Conservation (phyloP, 2,329 filamentous ascomycete species). For the Pseudogymnoascus sp. region DNA sequence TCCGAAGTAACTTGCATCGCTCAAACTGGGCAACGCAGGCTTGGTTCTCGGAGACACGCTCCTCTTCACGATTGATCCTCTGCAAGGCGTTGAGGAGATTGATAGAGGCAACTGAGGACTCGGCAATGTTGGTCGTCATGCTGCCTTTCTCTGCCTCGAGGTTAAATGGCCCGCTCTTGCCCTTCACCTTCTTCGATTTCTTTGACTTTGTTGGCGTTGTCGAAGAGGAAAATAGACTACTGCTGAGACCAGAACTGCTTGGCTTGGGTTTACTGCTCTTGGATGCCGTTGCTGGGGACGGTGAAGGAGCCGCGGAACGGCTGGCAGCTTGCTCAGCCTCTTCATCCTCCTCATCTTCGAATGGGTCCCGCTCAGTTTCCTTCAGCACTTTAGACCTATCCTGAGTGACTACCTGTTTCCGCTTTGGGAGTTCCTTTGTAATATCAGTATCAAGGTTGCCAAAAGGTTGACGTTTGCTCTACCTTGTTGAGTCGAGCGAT, state of each 20-base stretch:
- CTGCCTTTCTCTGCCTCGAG: constrained; percentile 79
- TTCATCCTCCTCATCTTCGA: constrained; percentile 58
- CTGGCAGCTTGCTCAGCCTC: constrained; percentile 31
- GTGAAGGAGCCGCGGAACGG: constrained; percentile 11
- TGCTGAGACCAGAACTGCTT: neutral
- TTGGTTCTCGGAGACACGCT: constrained; percentile 79
- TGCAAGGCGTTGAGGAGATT: constrained; percentile 83
- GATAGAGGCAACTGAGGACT: constrained; percentile 81
- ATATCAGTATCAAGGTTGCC: constrained; percentile 15
- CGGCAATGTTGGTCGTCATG: constrained; percentile 83
- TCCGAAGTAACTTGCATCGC: constrained; percentile 73
- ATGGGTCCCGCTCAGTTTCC: constrained; percentile 68
- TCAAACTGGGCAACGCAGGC: constrained; percentile 73
- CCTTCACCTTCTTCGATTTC: constrained; percentile 46
- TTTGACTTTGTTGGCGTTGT: constrained; percentile 32
- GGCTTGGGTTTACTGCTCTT: constrained; percentile 15
- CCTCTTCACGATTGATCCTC: constrained; percentile 79
- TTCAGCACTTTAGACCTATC: constrained; percentile 75
- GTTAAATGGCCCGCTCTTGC: constrained; percentile 62
- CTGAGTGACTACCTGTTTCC: constrained; percentile 66
- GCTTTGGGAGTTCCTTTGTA: constrained; percentile 50
- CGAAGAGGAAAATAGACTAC: neutral
- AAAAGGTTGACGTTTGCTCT: constrained; percentile 9
- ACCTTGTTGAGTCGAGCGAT: constrained; percentile 72
- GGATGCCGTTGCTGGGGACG: constrained; percentile 15